A percentile compares a stretch with the other conserved stretches of the same genome.
These are phyloP conservation scores for Boletus sensibilis DNA, from an alignment of 768 basidiomycete genomes.

Conservation along the genomic window DNA sequence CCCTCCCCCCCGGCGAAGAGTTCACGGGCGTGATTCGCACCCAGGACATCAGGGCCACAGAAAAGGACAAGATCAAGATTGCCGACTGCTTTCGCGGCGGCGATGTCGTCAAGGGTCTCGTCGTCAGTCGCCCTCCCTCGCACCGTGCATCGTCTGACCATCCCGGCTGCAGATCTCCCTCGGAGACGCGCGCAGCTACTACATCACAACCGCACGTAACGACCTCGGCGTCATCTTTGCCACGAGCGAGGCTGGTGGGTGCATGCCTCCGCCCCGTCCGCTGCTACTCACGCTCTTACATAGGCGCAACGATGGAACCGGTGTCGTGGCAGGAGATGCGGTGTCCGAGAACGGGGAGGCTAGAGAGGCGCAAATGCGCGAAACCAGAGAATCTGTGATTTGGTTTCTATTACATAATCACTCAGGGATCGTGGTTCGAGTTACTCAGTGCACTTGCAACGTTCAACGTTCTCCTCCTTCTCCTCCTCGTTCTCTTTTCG, in stretches of 20 bases:
- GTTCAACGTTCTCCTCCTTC: slow-evolving; percentile 10
- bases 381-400: slow-evolving; percentile 67
- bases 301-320: slow-evolving; percentile 80
- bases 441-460: slow-evolving; percentile 3
- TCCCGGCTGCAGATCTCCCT: slow-evolving; percentile 67
- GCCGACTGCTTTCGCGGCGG: slow-evolving; percentile 90
- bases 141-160: slow-evolving; percentile 6
- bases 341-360: slow-evolving; percentile 74
- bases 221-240: slow-evolving; percentile 92
- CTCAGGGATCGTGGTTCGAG: slow-evolving; percentile 17
- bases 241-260: slow-evolving; percentile 77
- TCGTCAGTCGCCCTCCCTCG: slow-evolving; percentile 51
- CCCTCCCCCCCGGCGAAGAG: slow-evolving; percentile 80
- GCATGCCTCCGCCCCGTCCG: neutral
- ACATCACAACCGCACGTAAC: slow-evolving; percentile 86
- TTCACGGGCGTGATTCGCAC: slow-evolving; percentile 85
- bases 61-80: slow-evolving; percentile 87
- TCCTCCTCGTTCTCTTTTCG: neutral
- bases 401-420: slow-evolving; percentile 20
- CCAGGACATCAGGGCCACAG: slow-evolving; percentile 88
- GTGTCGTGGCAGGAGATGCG: slow-evolving; percentile 92
- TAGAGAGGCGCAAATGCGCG: slow-evolving; percentile 84
- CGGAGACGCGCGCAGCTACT: slow-evolving; percentile 89
- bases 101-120: slow-evolving; percentile 83
- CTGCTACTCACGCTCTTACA: slow-evolving; percentile 3